phyloP scores from a whole-genome alignment of 2,329 filamentous ascomycete species.

The Cyphellophora attinorum region DNA sequence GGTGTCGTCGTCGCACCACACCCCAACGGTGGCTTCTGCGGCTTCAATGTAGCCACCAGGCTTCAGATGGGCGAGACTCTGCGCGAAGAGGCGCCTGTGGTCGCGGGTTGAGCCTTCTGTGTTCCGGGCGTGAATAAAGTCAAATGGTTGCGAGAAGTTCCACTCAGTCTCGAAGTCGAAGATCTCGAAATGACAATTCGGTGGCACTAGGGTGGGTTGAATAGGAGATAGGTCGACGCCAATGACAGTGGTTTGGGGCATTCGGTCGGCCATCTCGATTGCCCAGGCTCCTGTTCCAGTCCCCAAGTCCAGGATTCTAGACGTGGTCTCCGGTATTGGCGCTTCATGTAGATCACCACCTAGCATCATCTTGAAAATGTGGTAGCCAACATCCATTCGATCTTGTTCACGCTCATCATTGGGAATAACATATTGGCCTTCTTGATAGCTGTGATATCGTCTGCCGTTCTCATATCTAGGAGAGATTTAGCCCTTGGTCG shows the following conservation, averaged over 20 bases:
- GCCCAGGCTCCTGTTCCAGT: constrained; percentile 35
- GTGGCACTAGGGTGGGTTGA: constrained; percentile 31
- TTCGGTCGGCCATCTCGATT: constrained; percentile 30
- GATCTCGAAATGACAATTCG: constrained; percentile 25
- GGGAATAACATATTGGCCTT: constrained; percentile 16
- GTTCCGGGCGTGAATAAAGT: constrained; percentile 21
- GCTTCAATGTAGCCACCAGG: constrained; percentile 24
- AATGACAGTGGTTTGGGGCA: constrained; percentile 25
- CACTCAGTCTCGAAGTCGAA: constrained; percentile 26
- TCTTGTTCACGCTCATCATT: constrained; percentile 11
- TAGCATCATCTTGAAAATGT: constrained; percentile 5
- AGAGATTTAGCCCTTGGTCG: too few species aligned
- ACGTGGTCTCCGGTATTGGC: constrained; percentile 12
- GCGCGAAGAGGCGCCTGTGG: too few species aligned
- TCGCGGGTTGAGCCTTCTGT: too few species aligned
- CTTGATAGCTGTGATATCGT: constrained; percentile 23
- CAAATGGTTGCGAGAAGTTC: constrained; percentile 22
- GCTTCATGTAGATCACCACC: constrained; percentile 6
- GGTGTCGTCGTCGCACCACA: constrained; percentile 21
- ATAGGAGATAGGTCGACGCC: constrained; percentile 30
- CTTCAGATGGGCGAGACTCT: constrained; percentile 22
- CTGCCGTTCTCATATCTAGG: constrained; percentile 23
- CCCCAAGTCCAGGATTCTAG: constrained; percentile 28
- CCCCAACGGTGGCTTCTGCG: constrained; percentile 13
- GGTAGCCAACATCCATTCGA: constrained; percentile 4